A percentile compares a stretch with the other conserved stretches of the same genome.
phyloP scores from a whole-genome alignment of 2,329 filamentous ascomycete genomes.

The Aspergillus oerlinghausenensis region DNA sequence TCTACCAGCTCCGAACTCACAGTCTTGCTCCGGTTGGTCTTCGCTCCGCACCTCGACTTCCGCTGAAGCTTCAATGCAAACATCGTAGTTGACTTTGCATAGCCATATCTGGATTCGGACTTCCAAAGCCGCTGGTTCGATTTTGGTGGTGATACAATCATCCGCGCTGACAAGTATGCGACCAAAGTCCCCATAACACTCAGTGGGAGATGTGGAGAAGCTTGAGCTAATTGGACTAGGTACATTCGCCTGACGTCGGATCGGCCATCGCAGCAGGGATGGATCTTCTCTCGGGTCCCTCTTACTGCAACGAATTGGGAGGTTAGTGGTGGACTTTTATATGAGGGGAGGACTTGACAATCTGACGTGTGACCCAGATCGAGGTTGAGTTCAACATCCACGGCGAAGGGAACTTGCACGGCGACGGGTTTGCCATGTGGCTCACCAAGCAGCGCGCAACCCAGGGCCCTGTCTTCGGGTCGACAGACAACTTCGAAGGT shows the following conservation, averaged over 20 bases:
- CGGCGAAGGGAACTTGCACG: conserved; percentile 83
- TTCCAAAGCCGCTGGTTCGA: conserved; percentile 99
- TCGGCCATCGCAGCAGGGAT: conserved; percentile 83
- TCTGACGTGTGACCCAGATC: conserved; percentile 48
- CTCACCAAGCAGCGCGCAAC: conserved; percentile 86
- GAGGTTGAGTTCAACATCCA: conserved; percentile 94
- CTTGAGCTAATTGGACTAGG: conserved; percentile 42
- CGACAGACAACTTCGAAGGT: conserved; percentile 83
- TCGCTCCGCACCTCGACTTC: conserved; percentile 1
- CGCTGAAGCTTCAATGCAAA: conserved; percentile 7
- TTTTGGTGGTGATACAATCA: conserved; percentile 91
- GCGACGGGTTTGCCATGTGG: conserved; percentile 97
- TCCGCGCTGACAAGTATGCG: conserved; percentile 60
- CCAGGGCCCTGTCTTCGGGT: conserved; percentile 80
- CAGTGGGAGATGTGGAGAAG: not conserved
- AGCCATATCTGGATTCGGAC: conserved; percentile 97
- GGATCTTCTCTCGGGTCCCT: conserved; percentile 89
- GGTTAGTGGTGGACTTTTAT: conserved; percentile 35
- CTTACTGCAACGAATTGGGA: conserved; percentile 98
- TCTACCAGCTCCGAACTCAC: conserved; percentile 73
- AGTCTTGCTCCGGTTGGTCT: conserved; percentile 69
- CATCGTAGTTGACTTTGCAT: conserved; percentile 15
- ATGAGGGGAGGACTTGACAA: not conserved
- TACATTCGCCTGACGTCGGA: conserved; percentile 93
- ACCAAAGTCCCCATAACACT: not conserved